Conservation (phyloP, 1,284 basidiomycete genomes). For the Ceratobasidium sp. region DNA sequence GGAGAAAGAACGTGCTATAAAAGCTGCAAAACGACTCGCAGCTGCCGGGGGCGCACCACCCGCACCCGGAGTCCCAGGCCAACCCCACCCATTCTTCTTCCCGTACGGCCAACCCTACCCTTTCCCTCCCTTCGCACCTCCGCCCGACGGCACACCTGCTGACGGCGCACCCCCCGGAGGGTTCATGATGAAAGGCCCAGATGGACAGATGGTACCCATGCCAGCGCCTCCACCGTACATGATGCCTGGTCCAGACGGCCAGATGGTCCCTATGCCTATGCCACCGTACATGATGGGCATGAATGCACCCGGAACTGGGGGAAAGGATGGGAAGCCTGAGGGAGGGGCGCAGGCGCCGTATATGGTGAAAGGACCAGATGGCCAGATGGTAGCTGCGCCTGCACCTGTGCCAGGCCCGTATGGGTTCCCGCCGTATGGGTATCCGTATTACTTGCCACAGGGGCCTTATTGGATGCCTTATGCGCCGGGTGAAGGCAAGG, state of each 20-base stretch:
- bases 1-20: conserved; percentile 30
- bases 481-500: conserved; percentile 11
- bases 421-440: conserved; percentile 34
- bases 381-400: conserved; percentile 30
- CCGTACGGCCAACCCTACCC: conserved; percentile 31
- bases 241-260: conserved; percentile 30
- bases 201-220: conserved; percentile 36
- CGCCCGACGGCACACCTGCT: background rate
- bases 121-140: conserved; percentile 15
- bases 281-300: conserved; percentile 32
- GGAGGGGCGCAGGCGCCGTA: background rate
- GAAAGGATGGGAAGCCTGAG: conserved; percentile 34
- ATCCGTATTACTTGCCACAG: conserved; percentile 34
- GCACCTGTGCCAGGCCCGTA: conserved; percentile 16
- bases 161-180: conserved; percentile 2
- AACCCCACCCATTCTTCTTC: conserved; percentile 26
- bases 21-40: conserved; percentile 35
- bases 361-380: conserved; percentile 35
- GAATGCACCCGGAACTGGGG: background rate
- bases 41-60: background rate
- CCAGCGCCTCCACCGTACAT: conserved; percentile 27
- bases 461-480: conserved; percentile 39
- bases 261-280: conserved; percentile 36
- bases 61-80: conserved; percentile 16
- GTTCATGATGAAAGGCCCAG: conserved; percentile 34